These are phyloP conservation scores for Suillus plorans DNA, from an alignment of 768 basidiomycete genomes.

Conservation along the genomic window DNA sequence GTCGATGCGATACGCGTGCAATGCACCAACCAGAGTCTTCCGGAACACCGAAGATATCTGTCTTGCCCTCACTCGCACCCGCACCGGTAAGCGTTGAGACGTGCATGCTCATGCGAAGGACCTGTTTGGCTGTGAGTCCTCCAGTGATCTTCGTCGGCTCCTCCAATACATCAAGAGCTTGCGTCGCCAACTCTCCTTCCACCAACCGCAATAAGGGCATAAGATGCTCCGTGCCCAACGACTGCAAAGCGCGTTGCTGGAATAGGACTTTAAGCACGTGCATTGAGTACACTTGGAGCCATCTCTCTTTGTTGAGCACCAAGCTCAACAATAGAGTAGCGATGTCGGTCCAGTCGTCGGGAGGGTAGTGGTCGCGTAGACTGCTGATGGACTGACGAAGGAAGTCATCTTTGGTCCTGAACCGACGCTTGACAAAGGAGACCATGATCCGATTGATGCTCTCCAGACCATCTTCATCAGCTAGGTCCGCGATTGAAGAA, in stretches of 20 bases:
- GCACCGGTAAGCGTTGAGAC: slow-evolving; percentile 43
- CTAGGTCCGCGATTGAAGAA: slow-evolving; percentile 67
- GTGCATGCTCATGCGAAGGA: slow-evolving; percentile 92
- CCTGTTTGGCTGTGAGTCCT: slow-evolving; percentile 77
- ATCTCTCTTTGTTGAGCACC: slow-evolving; percentile 77
- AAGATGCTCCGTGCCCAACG: slow-evolving; percentile 81
- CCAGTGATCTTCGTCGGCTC: slow-evolving; percentile 81
- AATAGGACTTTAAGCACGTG: slow-evolving; percentile 88
- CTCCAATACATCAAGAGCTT: slow-evolving; percentile 92
- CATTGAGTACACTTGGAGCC: slow-evolving; percentile 82
- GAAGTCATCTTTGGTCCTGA: slow-evolving; percentile 92
- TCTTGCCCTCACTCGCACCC: slow-evolving; percentile 55
- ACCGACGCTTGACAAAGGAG: slow-evolving; percentile 83
- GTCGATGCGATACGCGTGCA: slow-evolving; percentile 60
- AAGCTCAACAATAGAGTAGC: slow-evolving; percentile 85
- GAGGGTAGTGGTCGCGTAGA: slow-evolving; percentile 81
- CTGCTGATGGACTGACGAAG: slow-evolving; percentile 84
- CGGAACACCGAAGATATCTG: slow-evolving; percentile 80
- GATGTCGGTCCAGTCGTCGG: slow-evolving; percentile 74
- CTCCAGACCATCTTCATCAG: slow-evolving; percentile 67
- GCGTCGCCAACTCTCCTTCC: slow-evolving; percentile 81
- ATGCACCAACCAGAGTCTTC: slow-evolving; percentile 87
- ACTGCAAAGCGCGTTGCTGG: slow-evolving; percentile 75
- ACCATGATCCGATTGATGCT: slow-evolving; percentile 87
- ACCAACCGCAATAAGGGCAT: slow-evolving; percentile 89